These are phyloP conservation scores for Ascobolus immersus DNA, from an alignment of 495 filamentous ascomycete genomes.

Conservation along the genomic window DNA sequence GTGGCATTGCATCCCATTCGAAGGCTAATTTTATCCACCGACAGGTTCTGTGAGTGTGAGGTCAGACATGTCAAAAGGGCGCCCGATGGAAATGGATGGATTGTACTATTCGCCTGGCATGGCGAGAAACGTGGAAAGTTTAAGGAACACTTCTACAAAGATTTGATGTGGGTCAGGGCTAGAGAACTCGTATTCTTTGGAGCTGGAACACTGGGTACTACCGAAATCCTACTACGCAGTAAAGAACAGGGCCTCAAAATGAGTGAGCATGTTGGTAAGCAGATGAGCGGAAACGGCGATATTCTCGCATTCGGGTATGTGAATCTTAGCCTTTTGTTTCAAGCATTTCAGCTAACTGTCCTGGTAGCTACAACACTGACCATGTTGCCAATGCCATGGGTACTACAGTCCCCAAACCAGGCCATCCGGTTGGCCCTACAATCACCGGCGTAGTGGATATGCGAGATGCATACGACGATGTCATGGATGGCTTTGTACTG, in stretches of 20 bases:
- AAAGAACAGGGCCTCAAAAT: slow-evolving; percentile 30
- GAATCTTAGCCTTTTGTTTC: neutral
- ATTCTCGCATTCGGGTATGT: slow-evolving; percentile 34
- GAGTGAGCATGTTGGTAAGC: slow-evolving; percentile 31
- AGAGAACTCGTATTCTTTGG: slow-evolving; percentile 34
- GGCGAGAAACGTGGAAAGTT: slow-evolving; percentile 30
- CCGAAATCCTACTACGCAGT: slow-evolving; percentile 40
- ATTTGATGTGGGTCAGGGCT: slow-evolving; percentile 45
- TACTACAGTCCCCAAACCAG: slow-evolving; percentile 20
- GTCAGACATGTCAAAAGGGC: slow-evolving; percentile 36
- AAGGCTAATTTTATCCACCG: neutral
- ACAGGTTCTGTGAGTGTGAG: slow-evolving; percentile 40
- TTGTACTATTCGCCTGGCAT: slow-evolving; percentile 41
- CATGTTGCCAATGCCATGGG: slow-evolving; percentile 31
- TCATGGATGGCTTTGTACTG: slow-evolving; percentile 37
- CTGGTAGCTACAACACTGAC: too few species aligned
- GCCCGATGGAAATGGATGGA: slow-evolving; percentile 26
- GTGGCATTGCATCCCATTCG: too few species aligned
- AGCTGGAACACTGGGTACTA: slow-evolving; percentile 34
- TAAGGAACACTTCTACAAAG: slow-evolving; percentile 28
- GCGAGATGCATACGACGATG: slow-evolving; percentile 25
- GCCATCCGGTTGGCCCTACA: slow-evolving; percentile 33
- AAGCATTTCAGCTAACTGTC: slow-evolving; percentile 27
- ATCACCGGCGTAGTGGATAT: slow-evolving; percentile 41
- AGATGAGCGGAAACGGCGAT: slow-evolving; percentile 45